These are phyloP conservation scores for Pseudozyma thailandica DNA, from an alignment of 1,284 basidiomycete genomes.

Conservation along the genomic window DNA sequence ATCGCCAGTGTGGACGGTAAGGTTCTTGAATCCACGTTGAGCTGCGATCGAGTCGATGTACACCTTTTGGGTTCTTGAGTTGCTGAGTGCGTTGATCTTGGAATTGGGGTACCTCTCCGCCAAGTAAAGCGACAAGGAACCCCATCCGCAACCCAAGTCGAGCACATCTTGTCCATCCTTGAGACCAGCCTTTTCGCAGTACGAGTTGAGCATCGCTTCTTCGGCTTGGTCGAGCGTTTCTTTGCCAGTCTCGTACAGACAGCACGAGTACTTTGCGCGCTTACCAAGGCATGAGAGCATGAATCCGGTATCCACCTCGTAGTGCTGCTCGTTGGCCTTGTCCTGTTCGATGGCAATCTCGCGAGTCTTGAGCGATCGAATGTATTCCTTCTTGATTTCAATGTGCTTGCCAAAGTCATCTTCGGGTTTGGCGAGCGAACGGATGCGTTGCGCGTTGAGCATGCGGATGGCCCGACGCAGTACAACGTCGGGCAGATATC, in stretches of 20 bases:
- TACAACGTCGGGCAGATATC: conserved; percentile 62
- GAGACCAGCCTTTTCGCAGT: conserved; percentile 77
- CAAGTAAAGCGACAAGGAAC: conserved; percentile 77
- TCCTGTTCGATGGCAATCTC: conserved; percentile 77
- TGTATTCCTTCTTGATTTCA: conserved; percentile 74
- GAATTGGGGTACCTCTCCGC: conserved; percentile 80
- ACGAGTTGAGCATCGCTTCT: conserved; percentile 75
- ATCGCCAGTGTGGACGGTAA: conserved; percentile 77
- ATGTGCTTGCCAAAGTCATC: conserved; percentile 76
- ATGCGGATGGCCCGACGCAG: conserved; percentile 75
- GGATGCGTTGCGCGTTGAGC: conserved; percentile 74
- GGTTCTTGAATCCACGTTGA: conserved; percentile 73
- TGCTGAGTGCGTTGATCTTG: conserved; percentile 76
- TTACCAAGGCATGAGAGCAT: conserved; percentile 59
- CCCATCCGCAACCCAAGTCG: conserved; percentile 83
- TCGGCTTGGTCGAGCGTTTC: conserved; percentile 79
- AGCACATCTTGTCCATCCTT: conserved; percentile 76
- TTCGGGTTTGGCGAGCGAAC: conserved; percentile 73
- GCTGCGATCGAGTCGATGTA: conserved; percentile 76
- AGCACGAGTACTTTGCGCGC: conserved; percentile 70
- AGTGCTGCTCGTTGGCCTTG: conserved; percentile 82
- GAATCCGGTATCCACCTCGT: conserved; percentile 73
- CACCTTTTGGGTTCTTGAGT: conserved; percentile 78
- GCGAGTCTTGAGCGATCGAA: conserved; percentile 69
- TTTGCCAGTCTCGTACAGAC: conserved; percentile 76